Conservation (phyloP, 352 stramenopile genomes). For the Elongisporangium prolatum region DNA sequence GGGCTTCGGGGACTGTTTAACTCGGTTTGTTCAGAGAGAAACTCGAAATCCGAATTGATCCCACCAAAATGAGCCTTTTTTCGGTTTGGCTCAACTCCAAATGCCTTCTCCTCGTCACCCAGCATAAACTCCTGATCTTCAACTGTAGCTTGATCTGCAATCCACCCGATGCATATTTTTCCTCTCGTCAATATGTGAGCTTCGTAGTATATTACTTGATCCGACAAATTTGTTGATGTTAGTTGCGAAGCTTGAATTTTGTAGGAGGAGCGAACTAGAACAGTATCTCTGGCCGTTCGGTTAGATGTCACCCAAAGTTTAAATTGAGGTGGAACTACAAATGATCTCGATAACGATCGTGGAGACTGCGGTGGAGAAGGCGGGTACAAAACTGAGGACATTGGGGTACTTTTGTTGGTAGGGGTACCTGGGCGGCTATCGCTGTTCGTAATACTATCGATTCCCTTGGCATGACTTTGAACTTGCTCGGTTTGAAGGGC, state of each 20-base stretch:
- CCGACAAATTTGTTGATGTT: neutral
- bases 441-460: conserved; percentile 23
- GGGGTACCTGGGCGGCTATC: conserved; percentile 19
- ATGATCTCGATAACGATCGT: conserved; percentile 16
- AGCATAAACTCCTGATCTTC: conserved; percentile 20
- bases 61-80: neutral
- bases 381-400: conserved; percentile 15
- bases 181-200: conserved; percentile 40
- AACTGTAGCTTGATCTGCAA: conserved; percentile 10
- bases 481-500: conserved; percentile 50
- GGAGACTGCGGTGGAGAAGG: conserved; percentile 33
- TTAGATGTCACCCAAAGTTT: conserved; percentile 60
- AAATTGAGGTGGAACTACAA: conserved; percentile 26
- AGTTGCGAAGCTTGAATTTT: neutral
- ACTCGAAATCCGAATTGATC: neutral
- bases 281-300: conserved; percentile 31
- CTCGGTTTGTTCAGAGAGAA: conserved; percentile 4
- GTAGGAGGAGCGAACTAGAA: conserved; percentile 21
- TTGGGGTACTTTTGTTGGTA: conserved; percentile 5
- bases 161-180: conserved; percentile 52
- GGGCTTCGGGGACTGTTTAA: conserved; percentile 20
- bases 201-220: conserved; percentile 47
- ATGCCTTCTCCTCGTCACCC: conserved; percentile 28
- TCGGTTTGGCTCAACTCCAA: conserved; percentile 37
- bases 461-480: conserved; percentile 38